Conservation (phyloP, 176 grass and related monocot species). For the Musa troglodytarum region DNA sequence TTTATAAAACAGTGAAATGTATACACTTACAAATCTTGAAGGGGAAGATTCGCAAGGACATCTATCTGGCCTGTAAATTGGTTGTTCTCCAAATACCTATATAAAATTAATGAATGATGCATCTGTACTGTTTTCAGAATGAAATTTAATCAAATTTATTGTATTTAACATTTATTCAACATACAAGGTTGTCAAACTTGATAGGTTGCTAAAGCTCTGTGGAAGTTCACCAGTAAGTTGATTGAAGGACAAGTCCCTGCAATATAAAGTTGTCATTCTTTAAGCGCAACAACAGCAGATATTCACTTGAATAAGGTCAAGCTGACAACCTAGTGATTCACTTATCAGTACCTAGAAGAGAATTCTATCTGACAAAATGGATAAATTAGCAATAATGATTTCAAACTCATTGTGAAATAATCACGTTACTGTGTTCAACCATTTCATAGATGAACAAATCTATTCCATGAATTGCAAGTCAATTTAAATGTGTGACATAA, state of each 20-base stretch:
- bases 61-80: slow-evolving; percentile 78
- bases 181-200: slow-evolving; percentile 78
- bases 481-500: not conserved
- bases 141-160: slow-evolving; percentile 9
- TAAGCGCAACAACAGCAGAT: not conserved
- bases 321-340: not conserved
- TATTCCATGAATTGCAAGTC: not conserved
- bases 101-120: slow-evolving; percentile 24
- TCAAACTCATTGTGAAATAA: not conserved
- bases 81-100: slow-evolving; percentile 91
- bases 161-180: slow-evolving; percentile 19
- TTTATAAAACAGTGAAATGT: not conserved
- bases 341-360: too few species aligned
- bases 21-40: slow-evolving; percentile 66
- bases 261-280: slow-evolving; percentile 6
- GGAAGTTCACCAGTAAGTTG: slow-evolving; percentile 65
- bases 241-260: slow-evolving; percentile 87
- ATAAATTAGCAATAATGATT: too few species aligned
- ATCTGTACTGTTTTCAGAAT: slow-evolving; percentile 4
- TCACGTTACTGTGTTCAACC: not conserved
- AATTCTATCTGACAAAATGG: too few species aligned
- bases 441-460: not conserved
- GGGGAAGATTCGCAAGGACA: slow-evolving; percentile 68
- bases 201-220: slow-evolving; percentile 55
- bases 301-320: not conserved